phyloP scores from a whole-genome alignment of 257 asterid species.

The Gynochthodes officinalis region DNA sequence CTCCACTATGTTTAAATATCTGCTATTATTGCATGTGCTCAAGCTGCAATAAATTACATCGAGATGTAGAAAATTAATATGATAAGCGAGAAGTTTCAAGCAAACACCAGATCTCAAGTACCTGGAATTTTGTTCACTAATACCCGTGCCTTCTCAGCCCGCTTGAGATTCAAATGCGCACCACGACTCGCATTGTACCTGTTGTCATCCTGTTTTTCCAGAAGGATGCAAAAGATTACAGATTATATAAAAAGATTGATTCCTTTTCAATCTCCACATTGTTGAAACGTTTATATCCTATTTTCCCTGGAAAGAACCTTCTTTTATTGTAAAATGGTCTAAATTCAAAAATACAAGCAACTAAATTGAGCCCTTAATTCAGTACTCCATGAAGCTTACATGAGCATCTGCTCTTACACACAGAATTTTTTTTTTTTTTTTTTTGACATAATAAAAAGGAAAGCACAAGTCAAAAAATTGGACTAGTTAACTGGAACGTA shows the following conservation, averaged over 20 bases:
- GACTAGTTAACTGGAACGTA: neutral
- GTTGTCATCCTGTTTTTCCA: conserved; percentile 42
- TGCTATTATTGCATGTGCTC: too few species aligned
- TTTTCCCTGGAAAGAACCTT: neutral
- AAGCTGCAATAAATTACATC: too few species aligned
- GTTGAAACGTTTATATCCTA: neutral
- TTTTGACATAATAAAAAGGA: neutral
- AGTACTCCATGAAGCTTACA: neutral
- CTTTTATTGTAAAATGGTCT: neutral
- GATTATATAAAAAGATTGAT: neutral
- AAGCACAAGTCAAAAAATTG: neutral
- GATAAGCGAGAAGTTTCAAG: neutral
- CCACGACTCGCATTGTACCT: conserved; percentile 52
- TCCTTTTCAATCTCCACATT: neutral
- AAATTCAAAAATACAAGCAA: neutral
- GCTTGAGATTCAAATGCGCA: conserved; percentile 53
- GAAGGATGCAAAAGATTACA: conserved; percentile 9
- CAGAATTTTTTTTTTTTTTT: too few species aligned
- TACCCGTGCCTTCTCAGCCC: conserved; percentile 53
- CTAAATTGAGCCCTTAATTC: neutral
- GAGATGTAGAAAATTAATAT: too few species aligned
- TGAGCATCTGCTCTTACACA: neutral
- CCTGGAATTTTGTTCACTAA: conserved; percentile 55
- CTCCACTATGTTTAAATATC: too few species aligned
- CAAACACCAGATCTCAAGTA: conserved; percentile 12